These are phyloP conservation scores for Penicillium roqueforti DNA, from an alignment of 495 filamentous ascomycete genomes.

Conservation along the genomic window DNA sequence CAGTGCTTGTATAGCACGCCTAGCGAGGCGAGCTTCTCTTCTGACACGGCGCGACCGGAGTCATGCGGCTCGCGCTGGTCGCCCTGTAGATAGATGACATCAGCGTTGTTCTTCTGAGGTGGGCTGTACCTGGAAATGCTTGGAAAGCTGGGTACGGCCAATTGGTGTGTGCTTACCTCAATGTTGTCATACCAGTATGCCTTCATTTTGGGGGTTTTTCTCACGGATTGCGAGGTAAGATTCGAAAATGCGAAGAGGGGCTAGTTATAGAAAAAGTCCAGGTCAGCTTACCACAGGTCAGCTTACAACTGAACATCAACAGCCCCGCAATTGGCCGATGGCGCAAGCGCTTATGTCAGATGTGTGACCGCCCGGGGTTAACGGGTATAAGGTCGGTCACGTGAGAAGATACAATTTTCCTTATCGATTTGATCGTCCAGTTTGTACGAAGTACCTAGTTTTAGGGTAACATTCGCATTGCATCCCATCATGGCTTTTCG, in stretches of 20 bases:
- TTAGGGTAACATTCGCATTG: conserved; percentile 1
- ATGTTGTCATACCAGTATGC: conserved; percentile 81
- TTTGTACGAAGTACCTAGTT: neutral
- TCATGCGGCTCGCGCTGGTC: conserved; percentile 92
- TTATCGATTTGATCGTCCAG: conserved; percentile 11
- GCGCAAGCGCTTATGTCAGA: conserved; percentile 32
- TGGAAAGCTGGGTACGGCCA: neutral
- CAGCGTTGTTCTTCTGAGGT: conserved; percentile 13
- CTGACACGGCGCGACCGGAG: conserved; percentile 62
- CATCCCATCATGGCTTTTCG: conserved; percentile 35
- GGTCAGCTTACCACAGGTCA: conserved; percentile 10
- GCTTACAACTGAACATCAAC: conserved; percentile 39
- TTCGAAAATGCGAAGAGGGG: neutral
- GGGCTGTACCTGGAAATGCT: neutral
- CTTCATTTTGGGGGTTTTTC: conserved; percentile 51
- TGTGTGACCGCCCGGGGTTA: conserved; percentile 24
- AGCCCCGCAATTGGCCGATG: conserved; percentile 40
- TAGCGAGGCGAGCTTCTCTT: conserved; percentile 60
- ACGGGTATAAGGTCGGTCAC: conserved; percentile 16
- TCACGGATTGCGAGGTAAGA: neutral
- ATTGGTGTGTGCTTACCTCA: conserved; percentile 50
- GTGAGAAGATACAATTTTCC: conserved; percentile 22
- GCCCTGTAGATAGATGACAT: conserved; percentile 51
- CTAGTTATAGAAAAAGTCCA: conserved; percentile 3
- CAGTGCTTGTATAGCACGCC: conserved; percentile 76